Base-by-base conservation (phyloP, 306 rosid species). In the Lablab purpureus region DNA sequence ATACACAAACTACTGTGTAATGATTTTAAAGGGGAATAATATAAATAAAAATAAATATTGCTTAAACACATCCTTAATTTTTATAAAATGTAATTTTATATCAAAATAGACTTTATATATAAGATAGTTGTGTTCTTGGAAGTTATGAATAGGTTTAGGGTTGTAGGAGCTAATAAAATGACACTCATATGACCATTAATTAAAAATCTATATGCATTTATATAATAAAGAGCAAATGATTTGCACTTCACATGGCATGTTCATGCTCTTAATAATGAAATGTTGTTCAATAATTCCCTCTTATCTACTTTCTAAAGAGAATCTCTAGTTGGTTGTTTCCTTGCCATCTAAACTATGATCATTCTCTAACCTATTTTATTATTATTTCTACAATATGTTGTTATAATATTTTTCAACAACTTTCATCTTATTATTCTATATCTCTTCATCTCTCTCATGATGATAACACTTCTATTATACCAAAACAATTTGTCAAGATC, bases 161-260 rank as follows among this genome's bases (percentile, higher is more conserved):
- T n/a, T n/a, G n/a, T n/a, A n/a, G n/a, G n/a, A n/a, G n/a, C n/a
- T n/a, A 32, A 32, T 32, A 7, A 32, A 32, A 32, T 7, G 7
- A 6, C 36, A 32, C 36, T 32, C 36, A 32, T 32, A 32, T 4
- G 5, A 32, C 36, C 1, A 32, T 32, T 32, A 32, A 32, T 32
- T 32, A 32, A 6, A 32, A 32, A 32, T n/a, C 7, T 32, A 32
- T n/a, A n/a, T n/a, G n/a, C n/a, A 32, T 32, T 32, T 32, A 32
- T 32, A 67, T 36, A 11, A 71, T 62, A 65, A 30, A 30, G 54
- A 10, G 10, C 27, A 25, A 50, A 75, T 82, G 30, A 79, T 78
- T 56, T 67, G 72, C 46, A 17, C 37, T 4, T 59, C 78, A 75
- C 85, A 75, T 82, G 77, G 67, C 36, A 51, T 51, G 75, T 50